Percentiles rank a stretch among this genome's conserved stretches.
Conservation (phyloP, 1,284 basidiomycete genomes). For the Leccinum fallax region DNA sequence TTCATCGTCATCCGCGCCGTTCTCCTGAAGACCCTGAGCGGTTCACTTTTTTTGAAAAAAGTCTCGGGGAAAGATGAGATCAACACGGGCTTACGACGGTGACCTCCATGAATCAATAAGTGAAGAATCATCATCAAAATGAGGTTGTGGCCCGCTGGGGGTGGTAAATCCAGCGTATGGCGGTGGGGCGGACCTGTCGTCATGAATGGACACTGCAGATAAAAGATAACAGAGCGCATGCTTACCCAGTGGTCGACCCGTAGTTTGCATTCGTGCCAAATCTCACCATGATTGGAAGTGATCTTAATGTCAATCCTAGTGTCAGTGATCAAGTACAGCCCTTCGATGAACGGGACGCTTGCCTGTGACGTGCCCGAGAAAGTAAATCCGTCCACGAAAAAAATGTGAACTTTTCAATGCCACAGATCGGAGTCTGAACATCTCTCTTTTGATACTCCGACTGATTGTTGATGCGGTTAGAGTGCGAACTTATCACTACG, state of each 20-base stretch:
- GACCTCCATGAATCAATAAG: not conserved
- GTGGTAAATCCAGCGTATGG: constrained; percentile 13
- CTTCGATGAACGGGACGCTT: not conserved
- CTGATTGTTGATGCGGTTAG: no score
- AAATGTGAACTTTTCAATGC: no score
- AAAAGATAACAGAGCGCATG: not conserved
- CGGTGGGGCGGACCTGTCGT: constrained; percentile 10
- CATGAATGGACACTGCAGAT: not conserved
- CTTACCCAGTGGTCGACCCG: constrained; percentile 17
- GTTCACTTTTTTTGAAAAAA: not conserved
- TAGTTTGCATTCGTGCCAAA: constrained; percentile 6
- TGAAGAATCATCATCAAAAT: not conserved
- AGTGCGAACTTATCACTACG: no score
- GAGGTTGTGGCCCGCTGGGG: not conserved
- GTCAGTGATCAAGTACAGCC: no score
- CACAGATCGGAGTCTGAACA: no score
- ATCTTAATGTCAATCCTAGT: not conserved
- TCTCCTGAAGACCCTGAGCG: not conserved
- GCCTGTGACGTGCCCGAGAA: not conserved
- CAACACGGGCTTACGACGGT: constrained; percentile 10
- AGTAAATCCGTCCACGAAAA: not conserved
- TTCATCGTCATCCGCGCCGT: not conserved
- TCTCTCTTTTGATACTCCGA: no score
- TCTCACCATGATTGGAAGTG: not conserved
- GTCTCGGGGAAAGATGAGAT: not conserved